These are phyloP conservation scores for Saccharum hybrid DNA, from an alignment of 202 grass and related monocot genomes.

Conservation along the genomic window DNA sequence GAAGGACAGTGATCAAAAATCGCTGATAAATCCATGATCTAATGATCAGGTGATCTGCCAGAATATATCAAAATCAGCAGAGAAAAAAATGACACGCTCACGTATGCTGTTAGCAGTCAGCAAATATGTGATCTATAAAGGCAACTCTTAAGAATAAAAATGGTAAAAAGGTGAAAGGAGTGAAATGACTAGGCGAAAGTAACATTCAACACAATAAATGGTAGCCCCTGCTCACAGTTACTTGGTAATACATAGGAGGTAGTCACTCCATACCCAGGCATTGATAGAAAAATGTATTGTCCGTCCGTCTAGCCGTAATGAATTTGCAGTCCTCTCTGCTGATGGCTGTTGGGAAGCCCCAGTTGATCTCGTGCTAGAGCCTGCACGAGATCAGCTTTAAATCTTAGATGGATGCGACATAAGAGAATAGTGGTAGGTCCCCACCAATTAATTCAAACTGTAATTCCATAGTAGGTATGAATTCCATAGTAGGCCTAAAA, in stretches of 20 bases:
- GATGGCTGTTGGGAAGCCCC: slow-evolving; percentile 42
- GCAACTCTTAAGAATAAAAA: slow-evolving; percentile 6
- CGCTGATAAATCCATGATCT: slow-evolving; percentile 15
- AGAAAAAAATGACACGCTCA: background rate
- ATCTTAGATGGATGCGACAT: slow-evolving; percentile 35
- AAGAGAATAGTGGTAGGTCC: slow-evolving; percentile 8
- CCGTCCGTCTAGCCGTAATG: slow-evolving; percentile 62
- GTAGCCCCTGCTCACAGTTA: background rate
- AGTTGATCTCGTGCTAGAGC: slow-evolving; percentile 53
- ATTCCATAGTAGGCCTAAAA: slow-evolving; percentile 1
- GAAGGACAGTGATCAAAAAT: slow-evolving; percentile 35
- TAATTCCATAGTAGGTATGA: too few relatives aligned
- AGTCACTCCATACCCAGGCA: slow-evolving; percentile 77
- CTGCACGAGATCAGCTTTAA: slow-evolving; percentile 49
- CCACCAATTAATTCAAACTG: slow-evolving; percentile 25
- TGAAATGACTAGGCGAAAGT: slow-evolving; percentile 31
- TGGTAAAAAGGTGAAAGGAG: slow-evolving; percentile 29
- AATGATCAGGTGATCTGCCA: background rate
- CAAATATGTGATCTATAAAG: slow-evolving; percentile 15
- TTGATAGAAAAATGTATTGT: slow-evolving; percentile 86
- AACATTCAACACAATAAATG: slow-evolving; percentile 18
- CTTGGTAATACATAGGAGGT: slow-evolving; percentile 31
- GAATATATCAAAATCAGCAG: slow-evolving; percentile 35
- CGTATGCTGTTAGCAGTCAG: background rate
- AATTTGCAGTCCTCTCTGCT: slow-evolving; percentile 62